Evolutionary conservation across 345 rosid genomes (phyloP).

Genomic region (Crucihimalaya himalaica): DNA sequence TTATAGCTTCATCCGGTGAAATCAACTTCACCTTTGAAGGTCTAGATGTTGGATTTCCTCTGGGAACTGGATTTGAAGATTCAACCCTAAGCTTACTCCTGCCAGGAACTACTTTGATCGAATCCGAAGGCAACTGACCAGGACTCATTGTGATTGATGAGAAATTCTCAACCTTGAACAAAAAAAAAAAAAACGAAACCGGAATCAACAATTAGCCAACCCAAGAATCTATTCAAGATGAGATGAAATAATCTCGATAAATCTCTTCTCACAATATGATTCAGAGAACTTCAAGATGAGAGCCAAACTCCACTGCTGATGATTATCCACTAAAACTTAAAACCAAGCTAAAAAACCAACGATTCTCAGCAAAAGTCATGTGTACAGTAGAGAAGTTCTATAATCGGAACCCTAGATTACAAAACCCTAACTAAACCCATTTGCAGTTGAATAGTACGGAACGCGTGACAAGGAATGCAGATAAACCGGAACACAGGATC

Average conservation of each 20-base stretch:
- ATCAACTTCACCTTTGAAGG: constrained; percentile 31
- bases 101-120: constrained; percentile 38
- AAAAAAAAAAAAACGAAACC: not conserved
- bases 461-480: constrained; percentile 20
- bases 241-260: too few species aligned
- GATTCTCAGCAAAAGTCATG: not conserved
- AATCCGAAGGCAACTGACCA: constrained; percentile 25
- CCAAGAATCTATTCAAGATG: not conserved
- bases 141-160: constrained; percentile 17
- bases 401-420: not conserved
- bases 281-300: constrained; percentile 4
- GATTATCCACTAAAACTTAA: not conserved
- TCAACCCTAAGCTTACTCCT: constrained; percentile 36
- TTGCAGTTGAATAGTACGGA: not conserved
- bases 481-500: not conserved
- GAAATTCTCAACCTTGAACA: constrained; percentile 10
- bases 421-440: not conserved
- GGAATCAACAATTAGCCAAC: not conserved
- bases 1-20: constrained; percentile 29
- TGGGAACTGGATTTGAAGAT: constrained; percentile 36
- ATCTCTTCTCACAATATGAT: not conserved
- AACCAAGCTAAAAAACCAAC: not conserved
- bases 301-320: not conserved
- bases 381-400: not conserved
- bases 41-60: constrained; percentile 10